A percentile compares a stretch with the other conserved stretches of the same genome.
Evolutionary conservation across 306 rosid species (phyloP).

Genomic region (Cicer bijugum): DNA sequence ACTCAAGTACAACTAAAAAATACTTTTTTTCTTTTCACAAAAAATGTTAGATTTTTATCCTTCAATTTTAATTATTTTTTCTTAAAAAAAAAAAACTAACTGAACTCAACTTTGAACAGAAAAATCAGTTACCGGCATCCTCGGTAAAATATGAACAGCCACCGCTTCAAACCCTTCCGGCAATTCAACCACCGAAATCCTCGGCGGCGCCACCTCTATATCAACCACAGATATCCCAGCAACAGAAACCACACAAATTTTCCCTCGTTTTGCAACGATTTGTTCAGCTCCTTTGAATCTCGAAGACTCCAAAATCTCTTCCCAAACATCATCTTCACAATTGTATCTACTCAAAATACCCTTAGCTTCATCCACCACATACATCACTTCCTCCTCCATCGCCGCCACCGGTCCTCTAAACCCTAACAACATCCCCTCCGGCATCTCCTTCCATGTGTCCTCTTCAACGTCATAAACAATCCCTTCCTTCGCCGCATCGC

Average conservation of each 20-base stretch:
- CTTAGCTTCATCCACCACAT: conserved; percentile 64
- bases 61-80: not conserved
- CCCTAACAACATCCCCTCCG: conserved; percentile 74
- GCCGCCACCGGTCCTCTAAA: conserved; percentile 95
- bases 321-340: conserved; percentile 62
- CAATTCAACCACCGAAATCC: conserved; percentile 50
- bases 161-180: conserved; percentile 67
- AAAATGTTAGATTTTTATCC: not conserved
- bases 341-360: conserved; percentile 60
- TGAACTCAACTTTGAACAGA: not conserved
- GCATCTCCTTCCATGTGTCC: conserved; percentile 74
- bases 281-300: conserved; percentile 69
- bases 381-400: conserved; percentile 76
- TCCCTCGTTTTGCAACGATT: conserved; percentile 60
- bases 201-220: conserved; percentile 46
- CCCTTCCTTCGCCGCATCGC: conserved; percentile 68
- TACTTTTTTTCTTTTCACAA: not conserved
- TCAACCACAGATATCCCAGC: conserved; percentile 68
- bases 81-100: not conserved
- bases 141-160: conserved; percentile 69
- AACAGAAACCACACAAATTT: conserved; percentile 60
- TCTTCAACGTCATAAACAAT: conserved; percentile 57
- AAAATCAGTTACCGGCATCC: conserved; percentile 52
- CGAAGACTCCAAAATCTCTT: conserved; percentile 47
- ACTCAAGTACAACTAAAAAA: conserved; percentile 30